Base-by-base conservation (phyloP, 2,329 filamentous ascomycete species). In the Fusarium multiceps region DNA sequence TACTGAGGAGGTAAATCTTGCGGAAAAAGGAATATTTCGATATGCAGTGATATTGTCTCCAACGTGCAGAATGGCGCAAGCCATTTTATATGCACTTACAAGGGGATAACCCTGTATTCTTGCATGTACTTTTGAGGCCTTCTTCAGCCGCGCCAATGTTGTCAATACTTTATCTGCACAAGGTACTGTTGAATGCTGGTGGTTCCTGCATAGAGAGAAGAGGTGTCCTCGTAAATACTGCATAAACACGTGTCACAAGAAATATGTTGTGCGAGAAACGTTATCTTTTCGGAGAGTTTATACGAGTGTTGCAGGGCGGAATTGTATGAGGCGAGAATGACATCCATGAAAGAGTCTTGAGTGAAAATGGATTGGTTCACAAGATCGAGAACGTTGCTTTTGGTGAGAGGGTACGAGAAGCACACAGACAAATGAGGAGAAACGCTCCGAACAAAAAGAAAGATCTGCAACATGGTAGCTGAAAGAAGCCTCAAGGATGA, bases 71-170 rank as follows among this genome's bases (percentile, higher is more conserved):
- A 18, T 20, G n/a, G 34, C 34, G 49, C 34, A 53, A 53, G 49
- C 49, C 49, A 53, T 25, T 10, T 53, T 53, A 21, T 41, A 53
- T 53, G 49, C 49, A 42, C 12, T 12, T 14, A 28, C 49, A 53
- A 42, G 49, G 49, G 49, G 23, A 18, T 12, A 53, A 53, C 49
- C 49, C 49, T 53, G 49, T 12, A 42, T 41, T 42, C 13, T 21
- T n/a, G 49, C 49, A 41, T 53, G 34, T 8, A 28, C 34, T 20
- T 20, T 21, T 53, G 49, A 53, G 49, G 49, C 49, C 49, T 27
- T 53, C 18, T 21, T 53, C 49, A 53, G 49, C 34, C 23, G 49
- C n/a, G 21, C 49, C 49, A 42, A 40, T 51, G 27, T 41, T 51
- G 32, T 40, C 32, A 51, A 51, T 51, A 51, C 3, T 8, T 51